Evolutionary conservation across 768 basidiomycete species (phyloP).

Genomic region (Termitomyces eurrhizus): DNA sequence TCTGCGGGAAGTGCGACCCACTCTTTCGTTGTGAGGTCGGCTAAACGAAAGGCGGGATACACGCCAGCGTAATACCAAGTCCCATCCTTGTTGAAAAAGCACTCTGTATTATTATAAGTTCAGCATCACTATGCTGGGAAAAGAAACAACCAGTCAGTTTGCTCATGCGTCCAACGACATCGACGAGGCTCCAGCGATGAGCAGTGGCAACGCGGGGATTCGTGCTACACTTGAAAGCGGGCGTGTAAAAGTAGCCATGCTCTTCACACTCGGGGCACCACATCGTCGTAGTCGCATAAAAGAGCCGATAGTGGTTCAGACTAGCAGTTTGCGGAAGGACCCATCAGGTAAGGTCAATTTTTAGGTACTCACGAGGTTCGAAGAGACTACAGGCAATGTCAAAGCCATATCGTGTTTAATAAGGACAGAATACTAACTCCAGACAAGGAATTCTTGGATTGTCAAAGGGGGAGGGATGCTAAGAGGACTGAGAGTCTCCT

Average conservation of each 20-base stretch:
- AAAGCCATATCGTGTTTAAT: not conserved
- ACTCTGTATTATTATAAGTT: slow-evolving; percentile 42
- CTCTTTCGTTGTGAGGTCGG: slow-evolving; percentile 61
- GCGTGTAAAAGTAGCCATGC: slow-evolving; percentile 73
- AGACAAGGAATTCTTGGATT: slow-evolving; percentile 63
- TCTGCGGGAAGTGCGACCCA: slow-evolving; percentile 65
- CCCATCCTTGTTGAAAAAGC: slow-evolving; percentile 77
- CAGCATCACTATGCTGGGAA: not conserved
- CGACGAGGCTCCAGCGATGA: slow-evolving; percentile 68
- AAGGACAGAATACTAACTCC: slow-evolving; percentile 35
- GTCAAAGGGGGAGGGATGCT: slow-evolving; percentile 59
- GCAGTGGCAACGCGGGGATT: slow-evolving; percentile 75
- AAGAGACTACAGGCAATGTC: slow-evolving; percentile 36
- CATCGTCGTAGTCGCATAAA: slow-evolving; percentile 62
- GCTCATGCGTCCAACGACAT: slow-evolving; percentile 54
- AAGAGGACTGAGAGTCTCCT: slow-evolving; percentile 66
- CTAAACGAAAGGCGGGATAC: slow-evolving; percentile 63
- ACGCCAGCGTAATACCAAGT: slow-evolving; percentile 85
- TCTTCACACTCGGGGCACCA: slow-evolving; percentile 85
- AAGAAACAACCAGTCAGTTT: slow-evolving; percentile 51
- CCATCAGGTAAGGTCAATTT: not conserved
- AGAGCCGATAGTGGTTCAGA: slow-evolving; percentile 60
- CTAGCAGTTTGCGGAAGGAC: slow-evolving; percentile 28
- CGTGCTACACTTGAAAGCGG: slow-evolving; percentile 73
- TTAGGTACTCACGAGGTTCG: slow-evolving; percentile 47